phyloP scores from a whole-genome alignment of 306 rosid genomes.

The Prosopis cineraria region DNA sequence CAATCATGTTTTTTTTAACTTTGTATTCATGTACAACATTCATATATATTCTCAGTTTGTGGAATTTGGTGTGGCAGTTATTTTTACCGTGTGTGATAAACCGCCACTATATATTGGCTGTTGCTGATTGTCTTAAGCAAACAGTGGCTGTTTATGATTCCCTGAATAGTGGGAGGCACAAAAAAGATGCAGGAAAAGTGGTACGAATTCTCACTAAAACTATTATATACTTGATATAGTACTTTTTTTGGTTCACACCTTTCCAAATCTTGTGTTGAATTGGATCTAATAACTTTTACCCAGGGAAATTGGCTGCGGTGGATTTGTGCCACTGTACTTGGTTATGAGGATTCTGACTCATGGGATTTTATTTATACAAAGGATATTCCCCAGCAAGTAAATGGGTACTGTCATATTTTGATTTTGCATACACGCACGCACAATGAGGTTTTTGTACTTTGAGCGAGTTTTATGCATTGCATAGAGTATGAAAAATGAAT shows the following conservation, averaged over 20 bases:
- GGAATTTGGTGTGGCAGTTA: slow-evolving; percentile 7
- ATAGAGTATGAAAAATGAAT: too few relatives aligned
- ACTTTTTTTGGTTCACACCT: neutral
- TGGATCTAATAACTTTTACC: neutral
- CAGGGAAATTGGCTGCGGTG: slow-evolving; percentile 12
- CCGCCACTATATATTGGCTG: slow-evolving; percentile 9
- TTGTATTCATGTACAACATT: neutral
- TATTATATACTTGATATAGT: neutral
- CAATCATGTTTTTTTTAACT: neutral
- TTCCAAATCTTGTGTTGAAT: neutral
- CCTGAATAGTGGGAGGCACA: neutral
- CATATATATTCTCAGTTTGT: neutral
- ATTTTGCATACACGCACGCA: neutral
- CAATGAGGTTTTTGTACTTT: neutral
- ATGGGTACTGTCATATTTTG: slow-evolving; percentile 4
- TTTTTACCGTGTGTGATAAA: slow-evolving; percentile 10
- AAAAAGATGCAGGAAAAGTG: slow-evolving; percentile 5
- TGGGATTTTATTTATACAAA: slow-evolving; percentile 12
- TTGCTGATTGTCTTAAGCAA: slow-evolving; percentile 10
- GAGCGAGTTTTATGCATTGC: too few relatives aligned
- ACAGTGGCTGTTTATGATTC: slow-evolving; percentile 13
- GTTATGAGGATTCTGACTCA: neutral
- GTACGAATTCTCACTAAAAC: neutral
- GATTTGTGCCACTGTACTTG: slow-evolving; percentile 15
- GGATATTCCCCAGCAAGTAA: slow-evolving; percentile 21